These are phyloP conservation scores for Colletotrichum liaoningense DNA, from an alignment of 2,329 filamentous ascomycete genomes.

Conservation along the genomic window DNA sequence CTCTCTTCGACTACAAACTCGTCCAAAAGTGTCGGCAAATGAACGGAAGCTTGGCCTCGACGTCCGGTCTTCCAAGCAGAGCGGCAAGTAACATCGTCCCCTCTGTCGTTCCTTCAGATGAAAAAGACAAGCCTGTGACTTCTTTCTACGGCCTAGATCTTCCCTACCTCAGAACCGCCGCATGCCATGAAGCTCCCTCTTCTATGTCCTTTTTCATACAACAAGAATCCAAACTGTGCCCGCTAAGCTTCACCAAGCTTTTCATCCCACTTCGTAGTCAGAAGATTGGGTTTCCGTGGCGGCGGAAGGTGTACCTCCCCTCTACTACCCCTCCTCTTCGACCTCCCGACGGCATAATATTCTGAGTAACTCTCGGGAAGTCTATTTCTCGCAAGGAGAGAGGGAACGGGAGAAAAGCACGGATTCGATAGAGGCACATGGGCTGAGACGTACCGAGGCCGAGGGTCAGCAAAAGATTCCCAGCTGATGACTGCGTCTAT, in stretches of 20 bases:
- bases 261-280: background rate
- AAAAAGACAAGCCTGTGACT: background rate
- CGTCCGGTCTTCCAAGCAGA: background rate
- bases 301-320: background rate
- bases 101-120: background rate
- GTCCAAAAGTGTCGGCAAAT: background rate
- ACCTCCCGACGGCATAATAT: background rate
- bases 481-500: background rate
- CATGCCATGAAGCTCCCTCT: background rate
- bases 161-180: background rate
- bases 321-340: background rate
- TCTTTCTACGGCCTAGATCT: background rate
- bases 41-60: background rate
- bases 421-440: background rate
- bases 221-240: background rate
- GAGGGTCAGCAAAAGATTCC: background rate
- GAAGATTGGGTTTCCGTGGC: background rate
- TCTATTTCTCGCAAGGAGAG: background rate
- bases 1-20: background rate
- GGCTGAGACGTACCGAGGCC: background rate
- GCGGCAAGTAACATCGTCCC: background rate
- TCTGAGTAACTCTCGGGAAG: constrained; percentile 8
- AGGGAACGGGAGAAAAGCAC: background rate
- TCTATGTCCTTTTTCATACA: too few relatives aligned
- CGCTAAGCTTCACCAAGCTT: background rate